Percentiles rank a stretch among this genome's conserved stretches.
These are phyloP conservation scores for Shiraia sp. DNA, from an alignment of 2,329 filamentous ascomycete species.

Conservation along the genomic window DNA sequence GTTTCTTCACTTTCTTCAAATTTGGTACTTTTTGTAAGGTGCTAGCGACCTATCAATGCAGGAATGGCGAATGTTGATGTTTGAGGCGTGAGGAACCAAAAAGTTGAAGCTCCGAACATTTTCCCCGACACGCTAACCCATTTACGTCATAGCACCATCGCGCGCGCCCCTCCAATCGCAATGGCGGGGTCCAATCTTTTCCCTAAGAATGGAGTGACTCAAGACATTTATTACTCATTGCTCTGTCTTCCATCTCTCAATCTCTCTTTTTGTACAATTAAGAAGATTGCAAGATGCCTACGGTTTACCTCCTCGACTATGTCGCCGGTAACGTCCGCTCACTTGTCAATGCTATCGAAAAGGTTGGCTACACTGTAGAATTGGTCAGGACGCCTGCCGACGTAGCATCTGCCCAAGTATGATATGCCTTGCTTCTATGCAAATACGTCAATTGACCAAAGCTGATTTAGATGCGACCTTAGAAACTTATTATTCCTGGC, in stretches of 20 bases:
- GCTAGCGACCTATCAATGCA: too few species aligned
- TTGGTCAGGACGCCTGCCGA: conserved; percentile 88
- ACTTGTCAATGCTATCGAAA: conserved; percentile 96
- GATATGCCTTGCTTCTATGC: conserved; percentile 5
- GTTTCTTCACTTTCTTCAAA: too few species aligned
- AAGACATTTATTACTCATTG: conserved; percentile 2
- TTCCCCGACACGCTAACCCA: conserved; percentile 16
- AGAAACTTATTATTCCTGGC: conserved; percentile 94
- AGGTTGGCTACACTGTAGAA: conserved; percentile 87
- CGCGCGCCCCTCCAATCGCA: neutral
- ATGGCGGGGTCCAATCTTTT: conserved; percentile 7
- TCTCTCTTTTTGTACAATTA: too few species aligned
- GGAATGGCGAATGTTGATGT: too few species aligned
- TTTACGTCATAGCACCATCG: neutral
- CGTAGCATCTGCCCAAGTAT: conserved; percentile 80
- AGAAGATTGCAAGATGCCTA: too few species aligned
- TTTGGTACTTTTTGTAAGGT: too few species aligned
- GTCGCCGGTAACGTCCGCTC: conserved; percentile 96
- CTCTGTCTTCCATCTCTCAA: conserved; percentile 23
- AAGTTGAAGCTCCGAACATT: conserved; percentile 19
- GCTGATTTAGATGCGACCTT: conserved; percentile 38
- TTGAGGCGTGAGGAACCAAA: conserved; percentile 5
- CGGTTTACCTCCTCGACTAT: conserved; percentile 81
- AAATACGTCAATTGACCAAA: conserved; percentile 31
- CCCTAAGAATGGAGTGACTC: conserved; percentile 14